A percentile compares a stretch with the other conserved stretches of the same genome.
Evolutionary conservation across 768 basidiomycete species (phyloP).

Genomic region (Leccinum variicolor): DNA sequence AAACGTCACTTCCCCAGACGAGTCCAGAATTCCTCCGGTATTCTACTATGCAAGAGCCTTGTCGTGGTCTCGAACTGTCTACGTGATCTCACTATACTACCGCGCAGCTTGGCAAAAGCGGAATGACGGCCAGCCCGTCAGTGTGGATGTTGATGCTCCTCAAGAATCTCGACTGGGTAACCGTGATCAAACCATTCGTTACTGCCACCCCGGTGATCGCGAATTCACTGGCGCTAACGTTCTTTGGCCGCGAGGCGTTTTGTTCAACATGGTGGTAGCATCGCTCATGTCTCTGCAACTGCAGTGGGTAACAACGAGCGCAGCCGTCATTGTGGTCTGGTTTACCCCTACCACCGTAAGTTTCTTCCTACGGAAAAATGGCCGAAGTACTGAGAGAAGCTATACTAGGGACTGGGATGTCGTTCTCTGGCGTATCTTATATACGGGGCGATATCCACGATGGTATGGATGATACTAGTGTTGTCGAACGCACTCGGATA

Average conservation of each 20-base stretch:
- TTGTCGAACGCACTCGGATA: conserved; percentile 27
- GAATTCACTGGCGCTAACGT: neutral
- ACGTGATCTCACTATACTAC: conserved; percentile 16
- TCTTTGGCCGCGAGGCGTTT: conserved; percentile 22
- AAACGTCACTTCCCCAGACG: conserved; percentile 21
- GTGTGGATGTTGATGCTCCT: conserved; percentile 5
- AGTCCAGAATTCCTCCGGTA: conserved; percentile 20
- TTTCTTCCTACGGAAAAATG: neutral
- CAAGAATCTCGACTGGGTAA: conserved; percentile 18
- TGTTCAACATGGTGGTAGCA: conserved; percentile 29
- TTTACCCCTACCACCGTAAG: conserved; percentile 31
- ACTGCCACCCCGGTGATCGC: conserved; percentile 14
- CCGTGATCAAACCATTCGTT: conserved; percentile 13
- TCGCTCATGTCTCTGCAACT: conserved; percentile 27
- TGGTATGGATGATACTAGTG: conserved; percentile 30
- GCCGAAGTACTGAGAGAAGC: neutral
- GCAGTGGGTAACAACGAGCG: conserved; percentile 32
- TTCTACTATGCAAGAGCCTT: conserved; percentile 26
- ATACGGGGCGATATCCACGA: conserved; percentile 29
- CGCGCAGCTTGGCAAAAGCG: conserved; percentile 14
- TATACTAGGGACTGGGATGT: conserved; percentile 31
- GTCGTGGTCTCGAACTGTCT: conserved; percentile 19
- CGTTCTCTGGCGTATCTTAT: conserved; percentile 31
- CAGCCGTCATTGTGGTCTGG: conserved; percentile 27
- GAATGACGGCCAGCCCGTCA: neutral